Base-by-base conservation (phyloP, 257 asterid genomes). In the Anisodus acutangulus region DNA sequence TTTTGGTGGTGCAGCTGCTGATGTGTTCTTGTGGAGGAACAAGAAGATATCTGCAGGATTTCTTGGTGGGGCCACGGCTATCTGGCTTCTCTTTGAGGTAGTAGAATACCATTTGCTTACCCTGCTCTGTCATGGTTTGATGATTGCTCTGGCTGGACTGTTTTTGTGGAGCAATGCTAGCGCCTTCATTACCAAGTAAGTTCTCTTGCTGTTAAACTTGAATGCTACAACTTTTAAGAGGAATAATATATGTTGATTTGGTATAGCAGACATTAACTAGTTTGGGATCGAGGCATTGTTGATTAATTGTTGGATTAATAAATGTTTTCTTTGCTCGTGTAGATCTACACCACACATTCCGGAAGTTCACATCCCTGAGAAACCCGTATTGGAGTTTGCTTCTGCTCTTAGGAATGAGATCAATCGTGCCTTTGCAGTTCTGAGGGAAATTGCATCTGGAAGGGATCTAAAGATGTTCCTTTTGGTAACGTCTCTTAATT, bases 21-120 rank as follows among this genome's bases (percentile, higher is more conserved):
- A 97, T 90, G 87, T 95, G 87, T 86, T 97, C 22, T 88, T 97
- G 80, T 97, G 98, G 99, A 93, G 89, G 91, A 87, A 97, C 90
- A 92, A 91, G 95, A 95, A 97, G 87, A 90, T 90, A 45, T 95
- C 99, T 6, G 99, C 88, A 0, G 95, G 90, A 78, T 93, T 97
- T 12, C 91, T 97, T 0, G 97, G 92, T 43, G 97, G 90, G 69
- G 94, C 93, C 0, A 93, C 98, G 4, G 97, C 95, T 57, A 85
- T 90, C 74, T 97, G 97, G 97, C 60, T 97, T 85, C 80, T 96
- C 84, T 94, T 96, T 87, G 97, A 96, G 80, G 94, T 93, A 57
- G 62, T 94, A 0, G 99, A 94, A 59, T 96, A 89, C 88, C 93
- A 88, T 86, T 88, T 94, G 74, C 92, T 96, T 86, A 80, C 93